Conservation (phyloP, 805 yeast genomes). For the Metschnikowia amazonensis region DNA sequence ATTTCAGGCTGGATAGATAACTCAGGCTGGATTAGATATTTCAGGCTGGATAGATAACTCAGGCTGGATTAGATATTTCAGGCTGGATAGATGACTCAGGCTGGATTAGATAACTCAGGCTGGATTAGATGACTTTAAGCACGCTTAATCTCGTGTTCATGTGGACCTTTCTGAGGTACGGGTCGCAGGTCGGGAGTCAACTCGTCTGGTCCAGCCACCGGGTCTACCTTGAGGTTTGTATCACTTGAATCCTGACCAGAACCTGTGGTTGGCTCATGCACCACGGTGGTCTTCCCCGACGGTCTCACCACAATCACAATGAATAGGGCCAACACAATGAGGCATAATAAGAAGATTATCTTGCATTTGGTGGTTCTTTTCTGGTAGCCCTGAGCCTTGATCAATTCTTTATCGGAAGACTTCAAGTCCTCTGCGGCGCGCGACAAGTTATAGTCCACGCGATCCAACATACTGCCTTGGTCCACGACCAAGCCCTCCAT, state of each 20-base stretch:
- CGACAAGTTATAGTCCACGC: constrained; percentile 88
- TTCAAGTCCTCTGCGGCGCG: constrained; percentile 74
- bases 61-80: too few species aligned
- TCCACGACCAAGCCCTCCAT: constrained; percentile 89
- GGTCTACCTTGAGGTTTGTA: background rate
- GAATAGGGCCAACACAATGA: constrained; percentile 68
- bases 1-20: too few species aligned
- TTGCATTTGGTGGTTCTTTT: constrained; percentile 89
- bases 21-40: too few species aligned
- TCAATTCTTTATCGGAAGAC: constrained; percentile 72
- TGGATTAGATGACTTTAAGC: too few species aligned
- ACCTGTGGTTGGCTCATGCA: constrained; percentile 16
- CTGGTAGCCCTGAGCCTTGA: constrained; percentile 75
- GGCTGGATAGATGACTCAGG: too few species aligned
- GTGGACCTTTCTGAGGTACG: constrained; percentile 1
- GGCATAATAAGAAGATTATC: constrained; percentile 65
- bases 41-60: too few species aligned
- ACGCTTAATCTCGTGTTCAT: background rate
- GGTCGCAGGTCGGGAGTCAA: constrained; percentile 9
- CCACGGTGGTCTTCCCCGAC: constrained; percentile 25
- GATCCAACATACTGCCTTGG: constrained; percentile 89
- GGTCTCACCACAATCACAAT: constrained; percentile 71
- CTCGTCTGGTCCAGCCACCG: background rate
- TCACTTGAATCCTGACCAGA: background rate
- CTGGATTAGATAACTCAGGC: too few species aligned